Conservation (phyloP, 2,329 filamentous ascomycete species). For the Chrysoporthe puriensis region DNA sequence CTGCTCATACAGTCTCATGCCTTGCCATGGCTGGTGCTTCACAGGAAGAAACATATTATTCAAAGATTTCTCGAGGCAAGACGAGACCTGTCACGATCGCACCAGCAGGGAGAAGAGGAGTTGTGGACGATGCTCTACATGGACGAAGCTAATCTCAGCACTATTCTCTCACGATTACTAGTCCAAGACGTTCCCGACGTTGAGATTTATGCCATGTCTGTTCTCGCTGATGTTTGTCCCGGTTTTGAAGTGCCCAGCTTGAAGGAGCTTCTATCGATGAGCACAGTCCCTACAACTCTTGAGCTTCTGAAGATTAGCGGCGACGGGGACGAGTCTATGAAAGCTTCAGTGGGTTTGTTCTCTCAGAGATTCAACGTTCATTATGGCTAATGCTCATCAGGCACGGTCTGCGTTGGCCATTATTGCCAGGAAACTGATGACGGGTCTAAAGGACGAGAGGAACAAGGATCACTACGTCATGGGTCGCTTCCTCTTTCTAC, state of each 20-base stretch:
- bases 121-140: constrained; percentile 55
- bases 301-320: constrained; percentile 82
- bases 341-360: constrained; percentile 55
- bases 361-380: background rate
- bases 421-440: constrained; percentile 42
- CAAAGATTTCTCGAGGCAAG: constrained; percentile 79
- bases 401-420: constrained; percentile 51
- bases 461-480: constrained; percentile 59
- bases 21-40: constrained; percentile 83
- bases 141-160: constrained; percentile 59
- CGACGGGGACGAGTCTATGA: constrained; percentile 64
- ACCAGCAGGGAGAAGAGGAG: constrained; percentile 47
- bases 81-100: constrained; percentile 51
- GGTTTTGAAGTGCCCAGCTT: constrained; percentile 71
- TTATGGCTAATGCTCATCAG: constrained; percentile 41
- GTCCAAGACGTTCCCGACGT: constrained; percentile 59
- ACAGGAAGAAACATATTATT: constrained; percentile 76
- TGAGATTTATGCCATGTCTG: constrained; percentile 69
- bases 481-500: constrained; percentile 76
- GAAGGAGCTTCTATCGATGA: constrained; percentile 70
- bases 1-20: constrained; percentile 78
- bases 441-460: constrained; percentile 43
- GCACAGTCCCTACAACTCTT: constrained; percentile 75
- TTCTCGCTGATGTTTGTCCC: constrained; percentile 69
- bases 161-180: constrained; percentile 63